Evolutionary conservation across 1,284 basidiomycete species (phyloP).

Genomic region (Kwoniella shivajii): DNA sequence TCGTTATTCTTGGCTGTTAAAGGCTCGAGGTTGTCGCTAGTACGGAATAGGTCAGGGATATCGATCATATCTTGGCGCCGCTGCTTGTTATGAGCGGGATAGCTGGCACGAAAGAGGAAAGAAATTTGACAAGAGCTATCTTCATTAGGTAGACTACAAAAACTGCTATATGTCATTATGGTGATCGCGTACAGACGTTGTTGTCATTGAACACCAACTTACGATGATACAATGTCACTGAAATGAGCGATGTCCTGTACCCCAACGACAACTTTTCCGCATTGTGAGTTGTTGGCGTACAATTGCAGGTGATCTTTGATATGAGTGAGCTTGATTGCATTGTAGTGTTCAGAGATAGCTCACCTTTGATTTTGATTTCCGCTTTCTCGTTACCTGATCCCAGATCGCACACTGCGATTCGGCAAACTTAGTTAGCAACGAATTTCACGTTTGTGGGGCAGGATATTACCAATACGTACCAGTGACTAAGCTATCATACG

Average conservation of each 20-base stretch:
- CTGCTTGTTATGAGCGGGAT: too few relatives aligned
- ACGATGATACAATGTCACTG: too few relatives aligned
- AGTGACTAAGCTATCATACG: conserved; percentile 44
- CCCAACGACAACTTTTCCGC: conserved; percentile 69
- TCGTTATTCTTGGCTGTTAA: conserved; percentile 57
- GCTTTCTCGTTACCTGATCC: conserved; percentile 66
- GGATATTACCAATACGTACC: conserved; percentile 30
- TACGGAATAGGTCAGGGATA: conserved; percentile 67
- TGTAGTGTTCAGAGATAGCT: conserved; percentile 2
- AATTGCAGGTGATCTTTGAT: conserved; percentile 69
- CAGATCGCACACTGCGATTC: conserved; percentile 64
- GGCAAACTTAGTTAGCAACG: neutral
- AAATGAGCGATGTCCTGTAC: conserved; percentile 9
- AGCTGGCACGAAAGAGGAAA: too few relatives aligned
- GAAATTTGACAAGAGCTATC: too few relatives aligned
- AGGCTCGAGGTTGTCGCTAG: conserved; percentile 59
- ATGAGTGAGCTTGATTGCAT: neutral
- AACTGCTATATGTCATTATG: too few relatives aligned
- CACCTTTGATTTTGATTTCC: conserved; percentile 74
- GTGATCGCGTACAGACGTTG: too few relatives aligned
- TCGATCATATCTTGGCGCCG: conserved; percentile 52
- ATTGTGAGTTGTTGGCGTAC: conserved; percentile 73
- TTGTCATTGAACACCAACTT: too few relatives aligned
- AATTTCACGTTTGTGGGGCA: neutral
- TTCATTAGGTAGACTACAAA: too few relatives aligned